These are phyloP conservation scores for Cordyceps cicadae DNA, from an alignment of 2,329 filamentous ascomycete genomes.

Conservation along the genomic window DNA sequence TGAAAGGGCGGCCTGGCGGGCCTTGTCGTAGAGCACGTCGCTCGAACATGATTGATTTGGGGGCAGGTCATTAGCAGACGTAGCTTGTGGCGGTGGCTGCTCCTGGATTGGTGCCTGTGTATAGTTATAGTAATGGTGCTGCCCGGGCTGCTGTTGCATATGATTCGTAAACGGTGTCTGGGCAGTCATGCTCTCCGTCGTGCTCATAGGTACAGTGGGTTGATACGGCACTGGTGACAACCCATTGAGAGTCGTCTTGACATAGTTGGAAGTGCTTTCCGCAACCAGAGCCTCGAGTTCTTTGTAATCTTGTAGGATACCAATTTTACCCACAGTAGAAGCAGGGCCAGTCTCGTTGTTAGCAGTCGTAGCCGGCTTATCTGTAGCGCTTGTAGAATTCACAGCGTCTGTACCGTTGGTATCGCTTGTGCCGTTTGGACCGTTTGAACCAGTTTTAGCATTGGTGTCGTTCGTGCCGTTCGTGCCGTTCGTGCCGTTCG, in stretches of 20 bases:
- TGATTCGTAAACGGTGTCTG: constrained; percentile 30
- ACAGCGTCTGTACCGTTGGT: constrained; percentile 18
- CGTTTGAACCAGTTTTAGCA: constrained; percentile 14
- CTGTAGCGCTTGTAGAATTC: constrained; percentile 20
- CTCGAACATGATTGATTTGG: constrained; percentile 50
- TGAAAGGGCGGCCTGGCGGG: constrained; percentile 49
- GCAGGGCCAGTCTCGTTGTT: not conserved
- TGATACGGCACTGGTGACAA: constrained; percentile 36
- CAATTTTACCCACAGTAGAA: constrained; percentile 14
- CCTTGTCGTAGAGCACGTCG: constrained; percentile 48
- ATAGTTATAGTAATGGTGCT: constrained; percentile 27
- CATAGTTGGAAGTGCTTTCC: constrained; percentile 37
- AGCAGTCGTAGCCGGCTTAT: constrained; percentile 17
- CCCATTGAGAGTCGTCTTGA: constrained; percentile 35
- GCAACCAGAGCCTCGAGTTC: constrained; percentile 36
- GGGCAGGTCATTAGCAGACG: constrained; percentile 35
- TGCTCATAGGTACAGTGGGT: constrained; percentile 32
- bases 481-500: constrained; percentile 19
- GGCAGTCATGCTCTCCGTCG: constrained; percentile 27
- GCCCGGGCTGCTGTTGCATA: constrained; percentile 27
- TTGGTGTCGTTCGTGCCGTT: constrained; percentile 18
- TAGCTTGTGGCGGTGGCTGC: constrained; percentile 8
- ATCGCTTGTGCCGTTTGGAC: constrained; percentile 4
- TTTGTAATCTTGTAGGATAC: constrained; percentile 32
- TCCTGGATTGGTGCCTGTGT: constrained; percentile 20